These are phyloP conservation scores for Pythium vanterpoolii DNA, from an alignment of 352 stramenopile genomes.

Conservation along the genomic window DNA sequence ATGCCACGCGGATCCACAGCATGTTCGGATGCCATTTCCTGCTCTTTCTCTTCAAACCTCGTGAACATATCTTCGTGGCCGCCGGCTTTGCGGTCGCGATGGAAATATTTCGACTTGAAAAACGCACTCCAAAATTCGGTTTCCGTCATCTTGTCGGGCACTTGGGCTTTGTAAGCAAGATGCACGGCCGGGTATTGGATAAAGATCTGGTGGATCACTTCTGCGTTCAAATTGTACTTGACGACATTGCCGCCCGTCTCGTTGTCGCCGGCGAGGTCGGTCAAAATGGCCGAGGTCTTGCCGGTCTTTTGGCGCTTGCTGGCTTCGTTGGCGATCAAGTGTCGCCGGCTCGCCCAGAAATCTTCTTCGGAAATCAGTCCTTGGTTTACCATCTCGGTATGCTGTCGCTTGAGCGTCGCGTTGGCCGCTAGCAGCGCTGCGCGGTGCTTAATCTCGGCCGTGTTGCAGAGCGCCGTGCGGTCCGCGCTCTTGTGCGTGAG, in stretches of 20 bases:
- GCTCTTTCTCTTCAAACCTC: conserved; percentile 79
- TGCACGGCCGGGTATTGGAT: conserved; percentile 87
- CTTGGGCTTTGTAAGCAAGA: conserved; percentile 78
- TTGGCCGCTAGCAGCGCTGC: conserved; percentile 70
- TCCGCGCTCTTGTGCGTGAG: conserved; percentile 36
- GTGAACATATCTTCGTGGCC: conserved; percentile 86
- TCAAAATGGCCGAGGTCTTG: conserved; percentile 83
- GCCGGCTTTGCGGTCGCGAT: conserved; percentile 68
- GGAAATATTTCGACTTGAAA: conserved; percentile 90
- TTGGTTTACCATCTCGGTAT: conserved; percentile 87
- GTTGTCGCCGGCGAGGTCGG: conserved; percentile 71
- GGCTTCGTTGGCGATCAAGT: conserved; percentile 80
- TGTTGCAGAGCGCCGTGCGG: conserved; percentile 56
- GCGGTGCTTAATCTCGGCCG: conserved; percentile 82
- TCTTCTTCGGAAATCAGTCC: conserved; percentile 84
- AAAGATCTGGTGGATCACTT: conserved; percentile 90
- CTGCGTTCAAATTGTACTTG: conserved; percentile 89
- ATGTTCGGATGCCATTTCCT: conserved; percentile 41
- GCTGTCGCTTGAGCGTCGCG: conserved; percentile 76
- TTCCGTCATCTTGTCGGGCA: conserved; percentile 88
- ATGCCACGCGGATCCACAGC: conserved; percentile 56
- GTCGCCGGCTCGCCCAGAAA: conserved; percentile 80
- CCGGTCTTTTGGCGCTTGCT: conserved; percentile 83
- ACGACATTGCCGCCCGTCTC: conserved; percentile 70
- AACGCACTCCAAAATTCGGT: conserved; percentile 87